Base-by-base conservation (phyloP, 352 stramenopile species). In the Phytophthora melonis region DNA sequence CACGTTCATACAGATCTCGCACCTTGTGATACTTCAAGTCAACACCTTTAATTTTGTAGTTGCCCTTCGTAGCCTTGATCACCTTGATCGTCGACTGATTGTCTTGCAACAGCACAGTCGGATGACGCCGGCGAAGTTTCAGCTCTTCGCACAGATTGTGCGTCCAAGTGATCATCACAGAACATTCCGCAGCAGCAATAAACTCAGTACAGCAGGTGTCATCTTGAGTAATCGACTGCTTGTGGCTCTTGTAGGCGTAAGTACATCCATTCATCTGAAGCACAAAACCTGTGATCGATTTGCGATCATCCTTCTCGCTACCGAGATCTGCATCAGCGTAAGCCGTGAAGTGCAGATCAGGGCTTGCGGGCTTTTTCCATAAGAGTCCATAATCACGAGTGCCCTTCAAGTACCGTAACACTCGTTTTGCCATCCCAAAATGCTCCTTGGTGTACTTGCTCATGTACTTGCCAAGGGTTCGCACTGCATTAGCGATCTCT, bases 31-130 rank as follows among this genome's bases (percentile, higher is more conserved):
- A 41, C 34, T 41, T 41, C 34, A 41, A 3, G 34, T 41, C 34
- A 16, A 41, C 34, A 14, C 8, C 34, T 14, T 14, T 41, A 14
- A 41, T 41, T 14, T 41, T 41, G 10, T 25, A 70, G 23, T 65
- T 70, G 34, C 64, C 34, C 34, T 41, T 41, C 9, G 34, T 41
- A 5, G 34, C 34, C 54, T 45, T 70, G 7, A 54, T 69, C 36
- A 63, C 62, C 3, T 41, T 70, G 14, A 64, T 70, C 14, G 63
- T 58, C 4, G 63, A 63, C 63, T 63, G 63, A 5, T 64, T 64
- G 27, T 59, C 54, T 47, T 70, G 64, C 45, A 36, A 70, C 27
- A 70, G 5, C 3, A 70, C 55, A 64, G 64, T 70, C 54, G 6
- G 45, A 0, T 1, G 6, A 21, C 9, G 32, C 30, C 43, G 45